These are phyloP conservation scores for Rutstroemia sydowiana DNA, from an alignment of 2,329 filamentous ascomycete species.

Conservation along the genomic window DNA sequence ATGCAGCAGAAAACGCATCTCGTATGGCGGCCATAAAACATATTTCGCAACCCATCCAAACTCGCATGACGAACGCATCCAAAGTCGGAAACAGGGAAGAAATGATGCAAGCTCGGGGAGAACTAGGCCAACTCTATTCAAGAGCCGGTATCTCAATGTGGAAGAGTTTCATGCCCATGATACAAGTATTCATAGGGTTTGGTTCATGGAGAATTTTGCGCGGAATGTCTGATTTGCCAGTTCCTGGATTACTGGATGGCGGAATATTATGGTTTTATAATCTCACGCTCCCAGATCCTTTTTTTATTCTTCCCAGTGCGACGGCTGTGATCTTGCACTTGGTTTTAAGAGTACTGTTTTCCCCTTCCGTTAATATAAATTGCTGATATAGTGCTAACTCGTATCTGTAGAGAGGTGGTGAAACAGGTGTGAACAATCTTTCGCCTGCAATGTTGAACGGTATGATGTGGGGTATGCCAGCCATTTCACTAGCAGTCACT, in stretches of 20 bases:
- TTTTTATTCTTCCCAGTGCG: conserved; percentile 61
- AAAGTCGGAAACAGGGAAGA: conserved; percentile 39
- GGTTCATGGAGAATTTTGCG: conserved; percentile 73
- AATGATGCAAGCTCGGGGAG: conserved; percentile 38
- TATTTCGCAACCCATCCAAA: conserved; percentile 46
- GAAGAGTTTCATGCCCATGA: conserved; percentile 46
- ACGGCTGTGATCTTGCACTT: conserved; percentile 52
- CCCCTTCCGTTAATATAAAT: not conserved
- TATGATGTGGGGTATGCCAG: conserved; percentile 43
- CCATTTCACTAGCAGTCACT: conserved; percentile 46
- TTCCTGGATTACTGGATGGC: conserved; percentile 67
- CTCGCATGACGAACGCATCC: conserved; percentile 40
- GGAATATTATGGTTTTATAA: conserved; percentile 74
- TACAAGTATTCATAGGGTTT: conserved; percentile 66
- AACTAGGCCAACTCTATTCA: conserved; percentile 45
- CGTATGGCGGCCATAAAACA: conserved; percentile 55
- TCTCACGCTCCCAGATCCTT: conserved; percentile 69
- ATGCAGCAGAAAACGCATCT: conserved; percentile 53
- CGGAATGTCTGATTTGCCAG: conserved; percentile 69
- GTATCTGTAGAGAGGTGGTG: conserved; percentile 37
- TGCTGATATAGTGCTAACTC: conserved; percentile 1
- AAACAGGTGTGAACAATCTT: conserved; percentile 35
- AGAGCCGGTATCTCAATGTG: conserved; percentile 45
- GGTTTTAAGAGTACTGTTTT: conserved; percentile 23
- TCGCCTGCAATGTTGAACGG: conserved; percentile 32